Conservation (phyloP, 106 monocot genomes). For the Alisma plantagoaquatica region DNA sequence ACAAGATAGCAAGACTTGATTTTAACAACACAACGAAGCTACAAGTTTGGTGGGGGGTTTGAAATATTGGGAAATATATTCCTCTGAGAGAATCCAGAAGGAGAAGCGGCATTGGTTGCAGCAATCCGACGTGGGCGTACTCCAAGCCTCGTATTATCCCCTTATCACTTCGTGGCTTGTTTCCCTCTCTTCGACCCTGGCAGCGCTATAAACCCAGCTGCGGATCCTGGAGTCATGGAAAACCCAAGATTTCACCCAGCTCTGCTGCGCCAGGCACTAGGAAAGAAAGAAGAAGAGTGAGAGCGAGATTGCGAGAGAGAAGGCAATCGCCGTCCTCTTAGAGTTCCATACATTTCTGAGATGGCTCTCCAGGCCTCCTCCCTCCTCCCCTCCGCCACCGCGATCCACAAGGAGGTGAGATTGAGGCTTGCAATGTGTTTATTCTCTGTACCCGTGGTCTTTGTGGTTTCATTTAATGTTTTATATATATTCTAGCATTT, state of each 20-base stretch:
- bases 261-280: not conserved
- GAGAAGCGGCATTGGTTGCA: slow-evolving; percentile 36
- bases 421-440: not conserved
- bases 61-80: too few relatives aligned
- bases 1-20: too few relatives aligned
- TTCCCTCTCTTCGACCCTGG: not conserved
- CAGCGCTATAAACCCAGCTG: too few relatives aligned
- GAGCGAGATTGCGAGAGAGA: slow-evolving; percentile 43
- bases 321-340: too few relatives aligned
- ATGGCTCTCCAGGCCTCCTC: too few relatives aligned
- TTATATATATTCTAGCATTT: not conserved
- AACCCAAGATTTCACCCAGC: not conserved
- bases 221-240: too few relatives aligned
- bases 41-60: too few relatives aligned
- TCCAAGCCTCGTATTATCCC: slow-evolving; percentile 21
- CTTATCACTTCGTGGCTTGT: slow-evolving; percentile 33
- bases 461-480: not conserved
- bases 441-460: not conserved
- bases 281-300: not conserved
- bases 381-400: slow-evolving; percentile 45
- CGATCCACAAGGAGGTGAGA: slow-evolving; percentile 48
- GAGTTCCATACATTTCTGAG: too few relatives aligned
- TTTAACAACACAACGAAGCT: too few relatives aligned
- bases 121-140: slow-evolving; percentile 6
- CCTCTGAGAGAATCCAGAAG: slow-evolving; percentile 43